Evolutionary conservation across 2,329 filamentous ascomycete genomes (phyloP).

Genomic region (Cadophora sp.): DNA sequence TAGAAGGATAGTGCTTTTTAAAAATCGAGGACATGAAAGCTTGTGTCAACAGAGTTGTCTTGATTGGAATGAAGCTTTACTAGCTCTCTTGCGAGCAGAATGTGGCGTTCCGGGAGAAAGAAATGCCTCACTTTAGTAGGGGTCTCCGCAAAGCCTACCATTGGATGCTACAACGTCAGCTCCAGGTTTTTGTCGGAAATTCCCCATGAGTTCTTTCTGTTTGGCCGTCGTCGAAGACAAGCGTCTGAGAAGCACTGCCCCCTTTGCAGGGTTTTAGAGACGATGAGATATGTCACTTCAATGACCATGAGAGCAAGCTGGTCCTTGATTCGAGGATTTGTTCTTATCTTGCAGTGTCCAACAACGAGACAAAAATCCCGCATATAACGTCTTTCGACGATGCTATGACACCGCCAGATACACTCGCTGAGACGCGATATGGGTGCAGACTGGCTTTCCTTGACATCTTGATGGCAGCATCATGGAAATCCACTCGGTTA

Average conservation of each 20-base stretch:
- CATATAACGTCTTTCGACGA: conserved; percentile 6
- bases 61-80: neutral
- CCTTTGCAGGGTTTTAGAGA: conserved; percentile 5
- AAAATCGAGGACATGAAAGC: neutral
- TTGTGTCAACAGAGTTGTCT: neutral
- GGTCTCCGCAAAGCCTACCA: neutral
- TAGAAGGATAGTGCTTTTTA: neutral
- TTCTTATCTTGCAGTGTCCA: conserved; percentile 8
- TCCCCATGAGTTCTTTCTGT: neutral
- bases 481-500: neutral
- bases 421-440: neutral
- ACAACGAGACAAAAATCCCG: conserved; percentile 8
- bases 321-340: conserved; percentile 7
- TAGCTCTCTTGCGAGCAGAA: conserved; percentile 4
- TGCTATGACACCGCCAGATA: neutral
- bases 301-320: conserved; percentile 11
- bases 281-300: conserved; percentile 8
- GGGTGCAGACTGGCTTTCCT: neutral
- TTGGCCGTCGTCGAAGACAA: conserved; percentile 9
- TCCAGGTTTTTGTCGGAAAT: neutral
- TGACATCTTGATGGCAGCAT: neutral
- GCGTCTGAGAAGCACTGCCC: conserved; percentile 13
- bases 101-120: neutral
- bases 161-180: neutral
- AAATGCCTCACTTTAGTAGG: conserved; percentile 5